Evolutionary conservation across 2,329 filamentous ascomycete genomes (phyloP).

Genomic region (Stylonectria norvegica): DNA sequence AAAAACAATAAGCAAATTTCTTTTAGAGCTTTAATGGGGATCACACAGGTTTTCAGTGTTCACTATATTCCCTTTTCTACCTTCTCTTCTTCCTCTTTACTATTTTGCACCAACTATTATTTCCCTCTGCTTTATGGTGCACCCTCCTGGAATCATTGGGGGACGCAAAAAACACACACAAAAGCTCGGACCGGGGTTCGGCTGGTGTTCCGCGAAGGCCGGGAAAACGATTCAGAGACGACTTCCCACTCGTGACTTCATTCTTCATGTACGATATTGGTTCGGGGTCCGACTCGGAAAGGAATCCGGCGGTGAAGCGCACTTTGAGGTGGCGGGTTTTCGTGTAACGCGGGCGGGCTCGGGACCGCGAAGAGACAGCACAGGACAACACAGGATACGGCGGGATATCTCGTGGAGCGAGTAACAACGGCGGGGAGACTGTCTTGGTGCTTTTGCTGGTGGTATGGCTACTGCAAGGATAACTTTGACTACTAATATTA

Average conservation of each 20-base stretch:
- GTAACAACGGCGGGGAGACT: too few species aligned
- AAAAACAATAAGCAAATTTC: too few species aligned
- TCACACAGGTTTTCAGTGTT: not conserved
- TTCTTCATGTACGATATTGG: slow-evolving; percentile 19
- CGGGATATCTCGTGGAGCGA: too few species aligned
- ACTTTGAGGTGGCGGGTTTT: not conserved
- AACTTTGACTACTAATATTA: too few species aligned
- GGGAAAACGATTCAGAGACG: slow-evolving; percentile 8
- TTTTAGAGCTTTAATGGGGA: slow-evolving; percentile 25
- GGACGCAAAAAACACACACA: slow-evolving; percentile 1
- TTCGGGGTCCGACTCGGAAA: not conserved
- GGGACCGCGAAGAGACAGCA: slow-evolving; percentile 2
- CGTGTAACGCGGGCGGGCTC: slow-evolving; percentile 10
- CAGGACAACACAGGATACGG: too few species aligned
- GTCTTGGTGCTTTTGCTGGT: too few species aligned
- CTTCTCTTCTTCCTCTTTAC: slow-evolving; percentile 15
- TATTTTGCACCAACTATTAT: slow-evolving; percentile 1
- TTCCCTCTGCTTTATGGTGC: slow-evolving; percentile 2
- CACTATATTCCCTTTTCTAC: slow-evolving; percentile 7
- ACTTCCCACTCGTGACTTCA: slow-evolving; percentile 1
- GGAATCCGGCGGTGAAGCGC: not conserved
- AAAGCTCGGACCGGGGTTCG: slow-evolving; percentile 3
- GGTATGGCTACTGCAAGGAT: too few species aligned
- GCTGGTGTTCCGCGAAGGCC: slow-evolving; percentile 10
- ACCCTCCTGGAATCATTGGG: not conserved